Conservation (phyloP, 2,329 filamentous ascomycete genomes). For the Mycosphaerelloides madeirae region DNA sequence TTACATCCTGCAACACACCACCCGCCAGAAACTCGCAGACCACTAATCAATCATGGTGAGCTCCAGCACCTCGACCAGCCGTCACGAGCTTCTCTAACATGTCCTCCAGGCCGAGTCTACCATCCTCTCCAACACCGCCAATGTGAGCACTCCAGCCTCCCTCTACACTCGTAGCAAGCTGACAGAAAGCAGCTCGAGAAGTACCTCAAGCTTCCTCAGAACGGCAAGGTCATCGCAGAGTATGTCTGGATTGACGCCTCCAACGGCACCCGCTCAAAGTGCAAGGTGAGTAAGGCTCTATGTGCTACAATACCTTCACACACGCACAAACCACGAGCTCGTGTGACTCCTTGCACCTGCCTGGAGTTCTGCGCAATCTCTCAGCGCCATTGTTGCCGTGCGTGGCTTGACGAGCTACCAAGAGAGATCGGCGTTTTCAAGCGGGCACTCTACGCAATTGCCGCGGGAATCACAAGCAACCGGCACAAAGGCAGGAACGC, state of each 20-base stretch:
- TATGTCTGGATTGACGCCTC: constrained; percentile 92
- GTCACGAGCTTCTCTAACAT: constrained; percentile 5
- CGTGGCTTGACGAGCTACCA: constrained; percentile 11
- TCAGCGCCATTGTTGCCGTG: constrained; percentile 10
- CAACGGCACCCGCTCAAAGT: constrained; percentile 87
- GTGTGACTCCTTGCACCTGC: too few relatives aligned
- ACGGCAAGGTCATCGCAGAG: constrained; percentile 83
- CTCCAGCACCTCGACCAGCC: constrained; percentile 2
- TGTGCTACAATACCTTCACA: not conserved
- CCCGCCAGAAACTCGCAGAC: not conserved
- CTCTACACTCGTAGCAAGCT: constrained; percentile 6
- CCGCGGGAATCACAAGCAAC: constrained; percentile 3
- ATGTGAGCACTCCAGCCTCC: constrained; percentile 35
- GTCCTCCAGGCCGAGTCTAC: constrained; percentile 19
- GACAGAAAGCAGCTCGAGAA: constrained; percentile 68
- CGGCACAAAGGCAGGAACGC: not conserved
- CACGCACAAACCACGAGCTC: too few relatives aligned
- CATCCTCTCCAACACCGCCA: constrained; percentile 44
- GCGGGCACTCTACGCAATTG: constrained; percentile 1
- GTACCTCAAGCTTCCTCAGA: constrained; percentile 87
- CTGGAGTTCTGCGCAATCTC: not conserved
- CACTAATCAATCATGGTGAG: constrained; percentile 8
- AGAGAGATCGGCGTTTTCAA: too few relatives aligned
- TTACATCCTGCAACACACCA: not conserved
- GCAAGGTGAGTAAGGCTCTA: constrained; percentile 65